Base-by-base conservation (phyloP, 2,329 filamentous ascomycete species). In the Xylaria sp. region DNA sequence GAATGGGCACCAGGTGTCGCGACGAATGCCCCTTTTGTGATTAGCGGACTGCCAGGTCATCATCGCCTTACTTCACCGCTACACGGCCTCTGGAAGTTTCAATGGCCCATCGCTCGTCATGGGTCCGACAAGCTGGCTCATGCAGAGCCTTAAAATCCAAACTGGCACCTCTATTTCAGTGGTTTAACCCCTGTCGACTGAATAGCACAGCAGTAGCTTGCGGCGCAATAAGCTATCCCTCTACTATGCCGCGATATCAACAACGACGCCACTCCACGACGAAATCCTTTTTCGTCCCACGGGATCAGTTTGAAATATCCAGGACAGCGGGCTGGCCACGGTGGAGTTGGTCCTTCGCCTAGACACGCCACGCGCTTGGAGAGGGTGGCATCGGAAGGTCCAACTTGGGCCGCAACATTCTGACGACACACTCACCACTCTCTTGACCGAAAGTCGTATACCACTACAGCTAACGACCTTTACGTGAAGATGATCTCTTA, bases 21-120 rank as follows among this genome's bases (percentile, higher is more conserved):
- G 48, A 50, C 65, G 61, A 54, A 63, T 68, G 41, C 65, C 61
- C 65, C 62, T 66, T 70, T 68, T 63, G 59, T 50, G 52, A 66
- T 68, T 72, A 72, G 68, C 65, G 65, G 70, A 62, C 69, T 58
- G 60, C 65, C 63, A 66, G 63, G 70, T 62, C 63, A 66, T 70
- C 56, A 46, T 25, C 58, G 57, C 56, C 58, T 68, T 60, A 69
- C 44, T 60, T 72, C 70, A 72, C 70, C 70, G 70, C 70, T 63
- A 68, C 68, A 68, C 67, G 57, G 61, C 57, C 65, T 68, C 61
- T 63, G 54, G 67, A 59, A 65, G 48, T 62, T n/a, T 64, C 54
- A 60, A 62, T 62, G 48, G 58, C 55, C 48, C 56, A 57, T 69
- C 63, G 61, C 48, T 67, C 67, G 67, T 65, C 67, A 70, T 59